A percentile compares a stretch with the other conserved stretches of the same genome.
Conservation (phyloP, 2,329 filamentous ascomycete genomes). For the Alternaria novae-zelandiae region DNA sequence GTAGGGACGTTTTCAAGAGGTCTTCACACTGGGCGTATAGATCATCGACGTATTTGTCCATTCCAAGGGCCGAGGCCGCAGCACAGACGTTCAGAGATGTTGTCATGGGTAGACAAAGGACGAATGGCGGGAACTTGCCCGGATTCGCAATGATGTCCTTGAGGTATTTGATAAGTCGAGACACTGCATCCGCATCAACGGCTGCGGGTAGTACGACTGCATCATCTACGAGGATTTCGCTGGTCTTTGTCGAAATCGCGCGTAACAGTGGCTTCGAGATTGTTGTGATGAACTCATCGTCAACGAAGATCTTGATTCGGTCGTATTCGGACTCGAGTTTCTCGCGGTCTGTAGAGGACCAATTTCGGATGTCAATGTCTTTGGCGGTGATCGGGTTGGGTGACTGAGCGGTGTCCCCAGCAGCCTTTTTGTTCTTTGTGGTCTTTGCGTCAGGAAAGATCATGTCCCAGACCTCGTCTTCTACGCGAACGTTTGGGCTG, state of each 20-base stretch:
- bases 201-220: fast-evolving
- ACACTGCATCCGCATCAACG: background rate
- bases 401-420: background rate
- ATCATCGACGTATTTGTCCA: background rate
- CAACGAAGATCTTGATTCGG: fast-evolving
- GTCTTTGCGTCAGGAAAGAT: background rate
- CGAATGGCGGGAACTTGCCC: fast-evolving
- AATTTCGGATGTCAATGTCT: background rate
- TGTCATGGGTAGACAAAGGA: background rate
- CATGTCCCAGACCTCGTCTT: background rate
- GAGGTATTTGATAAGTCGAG: fast-evolving
- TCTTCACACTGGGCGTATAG: background rate
- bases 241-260: background rate
- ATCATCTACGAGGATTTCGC: background rate
- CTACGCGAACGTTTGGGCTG: background rate
- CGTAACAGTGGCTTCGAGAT: background rate
- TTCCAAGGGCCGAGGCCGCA: too few relatives aligned
- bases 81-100: too few relatives aligned
- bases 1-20: background rate
- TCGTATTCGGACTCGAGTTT: background rate
- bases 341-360: background rate
- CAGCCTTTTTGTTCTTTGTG: background rate
- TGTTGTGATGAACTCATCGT: background rate
- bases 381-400: background rate
- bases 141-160: fast-evolving